Conservation (phyloP, 208 protist species). For the Wallacemonas sp. region DNA sequence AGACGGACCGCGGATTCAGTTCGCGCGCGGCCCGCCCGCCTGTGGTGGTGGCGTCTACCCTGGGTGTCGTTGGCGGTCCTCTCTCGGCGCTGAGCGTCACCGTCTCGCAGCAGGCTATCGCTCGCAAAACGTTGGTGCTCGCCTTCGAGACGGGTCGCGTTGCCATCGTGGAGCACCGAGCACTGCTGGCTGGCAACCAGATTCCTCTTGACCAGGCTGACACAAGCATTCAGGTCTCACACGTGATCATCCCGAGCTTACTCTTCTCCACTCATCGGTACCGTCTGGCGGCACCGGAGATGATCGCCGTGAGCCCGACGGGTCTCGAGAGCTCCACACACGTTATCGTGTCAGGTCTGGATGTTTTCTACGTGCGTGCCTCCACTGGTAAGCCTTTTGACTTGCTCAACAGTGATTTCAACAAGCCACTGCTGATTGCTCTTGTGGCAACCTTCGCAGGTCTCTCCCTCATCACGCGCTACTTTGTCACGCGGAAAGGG, state of each 20-base stretch:
- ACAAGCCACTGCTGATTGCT: constrained; percentile 78
- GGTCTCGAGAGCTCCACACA: constrained; percentile 87
- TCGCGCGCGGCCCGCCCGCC: constrained; percentile 76
- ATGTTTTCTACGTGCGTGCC: constrained; percentile 90
- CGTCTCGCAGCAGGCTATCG: constrained; percentile 75
- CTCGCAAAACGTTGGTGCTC: constrained; percentile 79
- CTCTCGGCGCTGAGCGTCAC: constrained; percentile 72
- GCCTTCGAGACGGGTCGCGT: constrained; percentile 79
- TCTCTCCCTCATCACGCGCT: constrained; percentile 59
- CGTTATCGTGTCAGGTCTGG: constrained; percentile 79
- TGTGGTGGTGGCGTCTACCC: constrained; percentile 55
- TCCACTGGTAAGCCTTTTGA: constrained; percentile 90
- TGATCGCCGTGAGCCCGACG: constrained; percentile 70
- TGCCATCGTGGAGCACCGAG: constrained; percentile 64
- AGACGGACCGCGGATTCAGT: constrained; percentile 62
- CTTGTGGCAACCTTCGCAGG: constrained; percentile 61
- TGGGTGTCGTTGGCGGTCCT: constrained; percentile 67
- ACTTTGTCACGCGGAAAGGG: constrained; percentile 72
- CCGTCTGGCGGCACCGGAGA: constrained; percentile 53
- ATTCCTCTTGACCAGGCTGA: constrained; percentile 42
- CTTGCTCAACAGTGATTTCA: constrained; percentile 91
- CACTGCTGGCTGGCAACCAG: constrained; percentile 67
- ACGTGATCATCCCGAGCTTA: constrained; percentile 68
- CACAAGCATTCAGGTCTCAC: constrained; percentile 47
- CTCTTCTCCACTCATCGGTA: constrained; percentile 66